These are phyloP conservation scores for Graphilbum ipis-grandicollis DNA, from an alignment of 2,329 filamentous ascomycete genomes.

Conservation along the genomic window DNA sequence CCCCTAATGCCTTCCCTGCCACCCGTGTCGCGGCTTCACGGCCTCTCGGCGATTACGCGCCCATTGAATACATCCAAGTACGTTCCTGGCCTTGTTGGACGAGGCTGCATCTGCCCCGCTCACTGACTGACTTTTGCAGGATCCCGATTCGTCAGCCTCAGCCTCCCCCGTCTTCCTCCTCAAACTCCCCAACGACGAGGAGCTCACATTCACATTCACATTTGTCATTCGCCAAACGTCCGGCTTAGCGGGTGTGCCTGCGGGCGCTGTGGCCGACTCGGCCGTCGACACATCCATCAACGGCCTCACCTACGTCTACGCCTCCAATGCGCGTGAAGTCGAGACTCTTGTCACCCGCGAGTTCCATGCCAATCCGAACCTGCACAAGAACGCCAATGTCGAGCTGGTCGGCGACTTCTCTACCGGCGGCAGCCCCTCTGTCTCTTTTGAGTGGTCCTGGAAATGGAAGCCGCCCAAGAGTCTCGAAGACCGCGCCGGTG, in stretches of 20 bases:
- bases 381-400: slow-evolving; percentile 95
- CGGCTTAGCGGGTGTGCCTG: too few species aligned
- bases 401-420: slow-evolving; percentile 84
- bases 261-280: slow-evolving; percentile 29
- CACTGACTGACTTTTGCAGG: slow-evolving; percentile 31
- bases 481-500: slow-evolving; percentile 66
- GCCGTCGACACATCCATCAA: slow-evolving; percentile 60
- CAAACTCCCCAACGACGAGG: slow-evolving; percentile 78
- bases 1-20: slow-evolving; percentile 78
- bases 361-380: slow-evolving; percentile 90
- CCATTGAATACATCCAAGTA: slow-evolving; percentile 87
- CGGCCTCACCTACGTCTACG: slow-evolving; percentile 83
- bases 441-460: slow-evolving; percentile 92
- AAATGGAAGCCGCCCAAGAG: slow-evolving; percentile 84
- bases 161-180: slow-evolving; percentile 59
- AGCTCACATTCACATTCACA: slow-evolving; percentile 82
- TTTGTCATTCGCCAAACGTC: slow-evolving; percentile 54
- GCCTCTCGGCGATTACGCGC: slow-evolving; percentile 53
- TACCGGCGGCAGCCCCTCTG: slow-evolving; percentile 66
- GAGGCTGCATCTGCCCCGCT: background rate
- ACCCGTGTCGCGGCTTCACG: slow-evolving; percentile 58
- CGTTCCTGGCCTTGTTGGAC: slow-evolving; percentile 15
- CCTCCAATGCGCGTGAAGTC: slow-evolving; percentile 68
- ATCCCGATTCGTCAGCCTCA: slow-evolving; percentile 45
- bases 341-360: slow-evolving; percentile 89